These are phyloP conservation scores for Trichopus zeylanicus DNA, from an alignment of 116 monocot genomes.

Conservation along the genomic window DNA sequence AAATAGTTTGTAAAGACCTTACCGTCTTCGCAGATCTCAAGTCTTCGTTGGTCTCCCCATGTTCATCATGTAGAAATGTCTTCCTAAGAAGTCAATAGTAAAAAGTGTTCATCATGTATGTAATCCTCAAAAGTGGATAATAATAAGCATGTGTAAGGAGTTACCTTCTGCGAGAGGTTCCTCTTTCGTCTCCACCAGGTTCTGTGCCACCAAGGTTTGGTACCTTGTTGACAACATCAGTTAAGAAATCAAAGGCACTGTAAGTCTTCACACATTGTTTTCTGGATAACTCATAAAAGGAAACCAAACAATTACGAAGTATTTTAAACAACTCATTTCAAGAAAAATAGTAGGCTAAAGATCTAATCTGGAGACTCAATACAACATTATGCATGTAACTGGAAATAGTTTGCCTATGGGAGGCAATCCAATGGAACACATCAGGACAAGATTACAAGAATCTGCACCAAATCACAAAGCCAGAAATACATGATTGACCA, in stretches of 20 bases:
- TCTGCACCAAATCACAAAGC: too few relatives aligned
- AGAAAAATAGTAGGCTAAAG: neutral
- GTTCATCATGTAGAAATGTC: slow-evolving; percentile 38
- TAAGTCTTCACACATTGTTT: slow-evolving; percentile 93
- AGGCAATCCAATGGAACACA: neutral
- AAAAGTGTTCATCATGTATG: too few relatives aligned
- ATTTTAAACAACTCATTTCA: neutral
- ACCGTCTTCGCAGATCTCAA: slow-evolving; percentile 64
- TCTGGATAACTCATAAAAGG: slow-evolving; percentile 33
- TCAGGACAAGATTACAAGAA: too few relatives aligned
- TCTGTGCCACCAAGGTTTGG: slow-evolving; percentile 73
- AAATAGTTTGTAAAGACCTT: neutral
- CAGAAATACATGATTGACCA: too few relatives aligned
- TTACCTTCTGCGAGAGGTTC: slow-evolving; percentile 76
- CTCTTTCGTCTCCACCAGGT: slow-evolving; percentile 66
- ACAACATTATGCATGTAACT: neutral
- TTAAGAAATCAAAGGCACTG: slow-evolving; percentile 92
- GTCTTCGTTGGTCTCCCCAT: slow-evolving; percentile 35
- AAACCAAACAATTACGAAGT: neutral
- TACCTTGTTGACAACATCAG: slow-evolving; percentile 88
- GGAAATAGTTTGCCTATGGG: neutral
- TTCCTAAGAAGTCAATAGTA: slow-evolving; percentile 42
- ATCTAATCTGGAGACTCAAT: neutral
- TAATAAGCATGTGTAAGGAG: neutral
- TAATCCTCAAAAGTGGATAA: too few relatives aligned